These are phyloP conservation scores for Eucalyptus sp. DNA, from an alignment of 345 rosid genomes.

Conservation along the genomic window DNA sequence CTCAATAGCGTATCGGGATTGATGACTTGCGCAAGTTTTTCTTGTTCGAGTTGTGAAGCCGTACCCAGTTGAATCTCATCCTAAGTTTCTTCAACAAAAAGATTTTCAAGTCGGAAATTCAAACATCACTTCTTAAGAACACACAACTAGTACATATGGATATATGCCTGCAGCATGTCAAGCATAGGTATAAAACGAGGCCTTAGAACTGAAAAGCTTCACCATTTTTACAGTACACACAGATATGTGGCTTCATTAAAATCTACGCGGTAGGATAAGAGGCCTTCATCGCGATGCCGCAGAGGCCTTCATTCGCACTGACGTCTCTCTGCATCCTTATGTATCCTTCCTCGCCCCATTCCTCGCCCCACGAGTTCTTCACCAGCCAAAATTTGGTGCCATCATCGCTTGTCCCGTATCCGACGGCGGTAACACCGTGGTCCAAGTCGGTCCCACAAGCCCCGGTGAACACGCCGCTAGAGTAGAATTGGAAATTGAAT, in stretches of 20 bases:
- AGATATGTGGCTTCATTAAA: background rate
- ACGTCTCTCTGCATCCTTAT: slow-evolving; percentile 17
- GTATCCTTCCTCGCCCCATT: slow-evolving; percentile 33
- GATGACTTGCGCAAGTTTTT: background rate
- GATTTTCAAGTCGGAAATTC: background rate
- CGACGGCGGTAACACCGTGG: slow-evolving; percentile 27
- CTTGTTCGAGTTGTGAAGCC: background rate
- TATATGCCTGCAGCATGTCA: no score
- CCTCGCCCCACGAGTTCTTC: slow-evolving; percentile 33
- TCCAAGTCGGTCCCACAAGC: slow-evolving; percentile 12
- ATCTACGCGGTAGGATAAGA: slow-evolving; percentile 14
- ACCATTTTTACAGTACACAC: no score
- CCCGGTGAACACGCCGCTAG: slow-evolving; percentile 11
- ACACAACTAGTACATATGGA: background rate
- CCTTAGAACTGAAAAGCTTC: no score
- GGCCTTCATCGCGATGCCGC: slow-evolving; percentile 31
- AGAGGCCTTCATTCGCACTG: slow-evolving; percentile 1
- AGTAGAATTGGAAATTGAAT: background rate
- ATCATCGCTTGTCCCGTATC: slow-evolving; percentile 9
- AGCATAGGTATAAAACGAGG: no score
- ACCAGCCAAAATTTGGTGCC: slow-evolving; percentile 24
- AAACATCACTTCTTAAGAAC: background rate
- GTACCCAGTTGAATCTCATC: background rate
- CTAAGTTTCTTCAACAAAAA: background rate
- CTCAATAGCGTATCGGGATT: background rate